Percentiles rank a stretch among this genome's conserved stretches.
phyloP scores from a whole-genome alignment of 441 rosid species.

The Erodium texanum region DNA sequence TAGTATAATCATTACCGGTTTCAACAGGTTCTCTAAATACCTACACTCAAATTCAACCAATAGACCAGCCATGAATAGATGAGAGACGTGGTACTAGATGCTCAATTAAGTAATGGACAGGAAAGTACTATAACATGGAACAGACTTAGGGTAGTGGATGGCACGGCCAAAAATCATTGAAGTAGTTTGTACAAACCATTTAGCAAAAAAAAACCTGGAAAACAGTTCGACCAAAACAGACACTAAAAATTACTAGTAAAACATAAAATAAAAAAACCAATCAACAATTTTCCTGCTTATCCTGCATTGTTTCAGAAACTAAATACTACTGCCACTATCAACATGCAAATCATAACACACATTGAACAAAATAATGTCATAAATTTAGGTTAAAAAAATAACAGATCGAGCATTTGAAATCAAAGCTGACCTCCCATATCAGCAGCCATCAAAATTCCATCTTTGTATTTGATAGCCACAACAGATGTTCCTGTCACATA shows the following conservation, averaged over 20 bases:
- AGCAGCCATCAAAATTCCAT: slow-evolving; percentile 8
- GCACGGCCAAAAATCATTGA: background rate
- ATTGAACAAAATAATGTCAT: background rate
- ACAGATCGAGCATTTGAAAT: slow-evolving; percentile 11
- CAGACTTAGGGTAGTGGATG: background rate
- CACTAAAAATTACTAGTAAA: background rate
- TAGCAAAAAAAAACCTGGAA: background rate
- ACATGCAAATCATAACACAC: background rate
- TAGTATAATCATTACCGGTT: background rate
- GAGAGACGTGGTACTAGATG: background rate
- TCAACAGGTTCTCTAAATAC: background rate
- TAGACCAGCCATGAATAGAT: background rate
- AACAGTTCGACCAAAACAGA: background rate
- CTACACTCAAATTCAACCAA: background rate
- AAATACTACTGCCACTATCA: background rate
- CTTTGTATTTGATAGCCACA: slow-evolving; percentile 8
- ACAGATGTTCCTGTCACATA: slow-evolving; percentile 7
- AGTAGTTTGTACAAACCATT: background rate
- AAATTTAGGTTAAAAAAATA: background rate
- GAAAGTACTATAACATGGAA: background rate
- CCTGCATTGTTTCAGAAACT: background rate
- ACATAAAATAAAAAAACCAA: background rate
- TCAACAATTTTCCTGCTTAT: background rate
- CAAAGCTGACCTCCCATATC: slow-evolving; percentile 7
- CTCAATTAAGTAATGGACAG: background rate